These are phyloP conservation scores for Teunomyces barrocoloradensis DNA, from an alignment of 805 yeast genomes.

Conservation along the genomic window DNA sequence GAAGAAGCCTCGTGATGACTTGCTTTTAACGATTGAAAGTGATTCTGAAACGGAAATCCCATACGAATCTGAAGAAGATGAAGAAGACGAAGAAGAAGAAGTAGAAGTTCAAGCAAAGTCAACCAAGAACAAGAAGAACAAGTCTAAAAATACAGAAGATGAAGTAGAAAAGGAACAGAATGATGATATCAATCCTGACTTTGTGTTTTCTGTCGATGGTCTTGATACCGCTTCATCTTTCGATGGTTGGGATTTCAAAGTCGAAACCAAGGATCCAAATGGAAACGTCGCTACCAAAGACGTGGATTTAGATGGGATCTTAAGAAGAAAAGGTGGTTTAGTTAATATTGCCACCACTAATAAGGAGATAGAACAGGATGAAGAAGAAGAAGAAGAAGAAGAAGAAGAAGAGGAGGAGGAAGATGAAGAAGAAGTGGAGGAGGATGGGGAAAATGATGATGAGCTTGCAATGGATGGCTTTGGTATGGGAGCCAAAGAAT, in stretches of 20 bases:
- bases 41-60: constrained; percentile 55
- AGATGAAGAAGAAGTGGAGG: constrained; percentile 18
- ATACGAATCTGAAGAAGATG: constrained; percentile 27
- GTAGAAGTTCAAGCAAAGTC: constrained; percentile 42
- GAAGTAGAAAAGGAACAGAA: constrained; percentile 39
- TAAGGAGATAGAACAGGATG: constrained; percentile 9
- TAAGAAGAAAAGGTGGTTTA: constrained; percentile 79
- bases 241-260: constrained; percentile 84
- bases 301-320: constrained; percentile 85
- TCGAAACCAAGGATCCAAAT: constrained; percentile 35
- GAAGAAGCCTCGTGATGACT: constrained; percentile 39
- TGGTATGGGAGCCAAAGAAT: constrained; percentile 42
- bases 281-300: constrained; percentile 37
- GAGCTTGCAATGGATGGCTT: constrained; percentile 43
- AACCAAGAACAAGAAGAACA: constrained; percentile 16
- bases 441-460: constrained; percentile 33
- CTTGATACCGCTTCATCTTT: constrained; percentile 47
- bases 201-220: constrained; percentile 66
- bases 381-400: constrained; percentile 14
- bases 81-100: constrained; percentile 34
- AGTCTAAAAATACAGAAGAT: constrained; percentile 13
- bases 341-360: constrained; percentile 50
- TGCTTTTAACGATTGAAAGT: constrained; percentile 75
- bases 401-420: constrained; percentile 23
- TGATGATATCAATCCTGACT: constrained; percentile 66